Base-by-base conservation (phyloP, 768 basidiomycete genomes). In the Lactarius sanguifluus region DNA sequence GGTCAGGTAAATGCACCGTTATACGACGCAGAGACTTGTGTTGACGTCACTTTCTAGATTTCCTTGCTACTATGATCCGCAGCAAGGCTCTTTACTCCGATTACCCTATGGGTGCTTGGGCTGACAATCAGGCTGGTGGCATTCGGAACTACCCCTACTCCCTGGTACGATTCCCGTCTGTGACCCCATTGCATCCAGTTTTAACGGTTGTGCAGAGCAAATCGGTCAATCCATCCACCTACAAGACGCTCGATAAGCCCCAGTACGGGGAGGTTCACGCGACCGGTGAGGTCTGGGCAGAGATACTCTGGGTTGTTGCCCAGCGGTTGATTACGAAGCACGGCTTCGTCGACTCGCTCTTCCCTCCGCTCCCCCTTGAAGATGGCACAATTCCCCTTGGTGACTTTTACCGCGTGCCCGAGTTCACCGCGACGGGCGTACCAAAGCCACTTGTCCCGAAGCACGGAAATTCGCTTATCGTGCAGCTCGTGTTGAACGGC, bases 71-170 rank as follows among this genome's bases (percentile, higher is more conserved):
- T 0, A 86, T 86, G 0, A 90, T 95, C 73, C 86, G 95, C 57
- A 90, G 90, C 78, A 90, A 81, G 57, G 81, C 81, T 73, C 76
- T 77, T 59, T 92, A 94, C 79, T 82, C 83, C 3, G 90, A 94
- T 75, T 95, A 86, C 71, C 79, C 89, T 1, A 97, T 98, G 95
- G 96, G 96, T 57, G 83, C 91, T 8, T 99, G 96, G 96, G 96
- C 96, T 59, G 87, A 93, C 15, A 96, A 95, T 78, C 78, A 81
- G 36, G 79, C 69, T 1, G 74, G 66, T 0, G 96, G 95, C 52
- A 96, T 98, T 74, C 81, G 96, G 61, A 94, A 94, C 81, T 98
- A 86, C 78, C 76, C 82, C 12, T 98, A 98, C 81, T 94, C 93
- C 43, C 72, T 86, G 68, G 84, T 85, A 69, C 43, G 32, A 13